Percentiles rank a stretch among this genome's conserved stretches.
These are phyloP conservation scores for Peniophora sp. DNA, from an alignment of 1,284 basidiomycete genomes.

Conservation along the genomic window DNA sequence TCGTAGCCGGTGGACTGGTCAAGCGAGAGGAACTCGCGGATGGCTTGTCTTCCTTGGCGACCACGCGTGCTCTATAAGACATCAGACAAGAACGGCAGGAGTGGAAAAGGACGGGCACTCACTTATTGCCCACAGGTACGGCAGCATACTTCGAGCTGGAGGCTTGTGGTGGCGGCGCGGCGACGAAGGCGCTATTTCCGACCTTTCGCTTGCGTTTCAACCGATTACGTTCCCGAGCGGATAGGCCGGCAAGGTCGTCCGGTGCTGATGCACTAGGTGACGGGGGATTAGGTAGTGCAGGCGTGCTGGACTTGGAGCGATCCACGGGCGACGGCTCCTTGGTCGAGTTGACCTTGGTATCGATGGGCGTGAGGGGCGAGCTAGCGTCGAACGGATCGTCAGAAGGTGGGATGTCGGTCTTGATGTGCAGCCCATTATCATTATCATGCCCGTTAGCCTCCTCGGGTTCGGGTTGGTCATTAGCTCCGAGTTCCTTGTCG, in stretches of 20 bases:
- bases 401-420: conserved; percentile 25
- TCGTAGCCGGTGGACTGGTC: conserved; percentile 49
- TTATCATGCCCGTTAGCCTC: conserved; percentile 16
- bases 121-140: conserved; percentile 55
- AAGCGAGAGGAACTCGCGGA: conserved; percentile 19
- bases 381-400: conserved; percentile 2
- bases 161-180: conserved; percentile 55
- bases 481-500: conserved; percentile 69
- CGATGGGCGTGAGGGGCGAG: conserved; percentile 22
- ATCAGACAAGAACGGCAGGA: background rate
- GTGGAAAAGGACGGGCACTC: conserved; percentile 15
- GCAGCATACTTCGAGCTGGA: conserved; percentile 48
- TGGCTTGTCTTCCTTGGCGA: conserved; percentile 46
- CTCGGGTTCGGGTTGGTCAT: conserved; percentile 29
- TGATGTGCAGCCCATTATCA: conserved; percentile 10
- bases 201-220: conserved; percentile 87
- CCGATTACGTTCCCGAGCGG: conserved; percentile 84
- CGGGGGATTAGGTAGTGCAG: conserved; percentile 45
- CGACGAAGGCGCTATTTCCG: conserved; percentile 73
- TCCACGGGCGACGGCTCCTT: conserved; percentile 22
- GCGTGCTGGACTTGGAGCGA: conserved; percentile 43
- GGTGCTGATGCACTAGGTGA: conserved; percentile 30
- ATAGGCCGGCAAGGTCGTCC: conserved; percentile 47
- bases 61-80: conserved; percentile 53
- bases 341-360: conserved; percentile 11